Percentiles rank a stretch among this genome's conserved stretches.
phyloP scores from a whole-genome alignment of 1,139 yeast genomes.

The Candida sojae region DNA sequence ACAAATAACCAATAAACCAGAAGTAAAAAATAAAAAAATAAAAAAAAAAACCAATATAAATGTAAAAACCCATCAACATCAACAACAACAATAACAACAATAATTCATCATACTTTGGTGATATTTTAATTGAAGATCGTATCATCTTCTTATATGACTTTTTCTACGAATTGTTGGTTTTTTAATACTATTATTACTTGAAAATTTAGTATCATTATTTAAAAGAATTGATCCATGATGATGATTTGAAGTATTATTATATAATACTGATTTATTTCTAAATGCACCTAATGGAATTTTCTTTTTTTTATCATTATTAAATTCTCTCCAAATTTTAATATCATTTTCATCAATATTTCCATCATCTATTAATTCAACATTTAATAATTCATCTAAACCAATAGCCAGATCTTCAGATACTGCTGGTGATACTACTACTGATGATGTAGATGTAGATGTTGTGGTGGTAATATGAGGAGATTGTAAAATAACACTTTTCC shows the following conservation, averaged over 20 bases:
- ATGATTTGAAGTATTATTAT: conserved; percentile 15
- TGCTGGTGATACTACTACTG: background rate
- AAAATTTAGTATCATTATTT: conserved; percentile 1
- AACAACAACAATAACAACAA: no score
- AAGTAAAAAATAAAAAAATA: no score
- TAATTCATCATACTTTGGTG: no score
- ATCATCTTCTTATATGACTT: background rate
- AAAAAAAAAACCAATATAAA: no score
- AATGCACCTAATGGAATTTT: conserved; percentile 87
- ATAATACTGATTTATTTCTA: conserved; percentile 68
- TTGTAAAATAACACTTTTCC: conserved; percentile 5
- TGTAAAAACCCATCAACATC: no score
- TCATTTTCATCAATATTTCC: conserved; percentile 48
- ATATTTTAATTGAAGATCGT: no score
- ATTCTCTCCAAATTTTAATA: conserved; percentile 53
- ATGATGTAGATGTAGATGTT: conserved; percentile 9
- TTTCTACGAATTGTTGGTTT: background rate
- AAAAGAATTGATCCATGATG: conserved; percentile 1
- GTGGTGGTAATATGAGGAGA: background rate
- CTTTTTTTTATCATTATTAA: conserved; percentile 50
- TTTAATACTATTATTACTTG: background rate
- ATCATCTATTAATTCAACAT: conserved; percentile 84
- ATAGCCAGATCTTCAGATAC: conserved; percentile 54
- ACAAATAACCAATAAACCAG: no score
- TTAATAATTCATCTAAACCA: conserved; percentile 81